Base-by-base conservation (phyloP, 2,329 filamentous ascomycete species). In the Alternaria alternata region DNA sequence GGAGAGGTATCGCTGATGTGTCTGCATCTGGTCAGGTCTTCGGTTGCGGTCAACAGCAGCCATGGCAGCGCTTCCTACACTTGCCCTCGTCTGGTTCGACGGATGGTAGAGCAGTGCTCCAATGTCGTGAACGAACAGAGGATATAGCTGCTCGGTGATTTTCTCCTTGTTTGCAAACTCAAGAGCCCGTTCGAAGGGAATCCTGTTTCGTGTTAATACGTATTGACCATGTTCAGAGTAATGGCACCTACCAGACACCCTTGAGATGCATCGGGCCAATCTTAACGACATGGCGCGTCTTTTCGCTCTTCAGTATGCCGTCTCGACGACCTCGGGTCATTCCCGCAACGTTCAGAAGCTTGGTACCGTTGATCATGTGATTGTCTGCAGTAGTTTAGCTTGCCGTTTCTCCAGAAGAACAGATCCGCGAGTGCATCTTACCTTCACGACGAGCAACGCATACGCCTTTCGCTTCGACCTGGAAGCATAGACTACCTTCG, bases 151-250 rank as follows among this genome's bases (percentile, higher is more conserved):
- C 80, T 98, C 94, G 0, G 95, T 98, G 66, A 98, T 99, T 82
- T 98, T 98, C 81, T 99, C 95, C 85, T 97, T 98, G 83, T 99
- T 99, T 67, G 95, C 95, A 77, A 99, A 98, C 73, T 98, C 95
- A 54, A 99, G 83, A n/a, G 95, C 95, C 67, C 95, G 90, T 71
- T 98, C 95, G 72, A 96, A 98, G 2, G 95, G 95, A 73, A 99
- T 99, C 94, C 94, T 97, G 70, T 18, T 9, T 6, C 7, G 7
- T 24, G 56, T 73, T 52, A 72, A 61, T 41, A 26, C 18, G n/a
- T 4, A 14, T 14, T 5, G n/a, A 44, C 9, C 26, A 12, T 18
- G n/a, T 3, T 4, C 9, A 38, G n/a, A 7, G 8, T 22, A 16
- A 16, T 7, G 6, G 22, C 9, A 48, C 74, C 61, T 61, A 76